Base-by-base conservation (phyloP, 768 basidiomycete genomes). In the Mycena crocata region DNA sequence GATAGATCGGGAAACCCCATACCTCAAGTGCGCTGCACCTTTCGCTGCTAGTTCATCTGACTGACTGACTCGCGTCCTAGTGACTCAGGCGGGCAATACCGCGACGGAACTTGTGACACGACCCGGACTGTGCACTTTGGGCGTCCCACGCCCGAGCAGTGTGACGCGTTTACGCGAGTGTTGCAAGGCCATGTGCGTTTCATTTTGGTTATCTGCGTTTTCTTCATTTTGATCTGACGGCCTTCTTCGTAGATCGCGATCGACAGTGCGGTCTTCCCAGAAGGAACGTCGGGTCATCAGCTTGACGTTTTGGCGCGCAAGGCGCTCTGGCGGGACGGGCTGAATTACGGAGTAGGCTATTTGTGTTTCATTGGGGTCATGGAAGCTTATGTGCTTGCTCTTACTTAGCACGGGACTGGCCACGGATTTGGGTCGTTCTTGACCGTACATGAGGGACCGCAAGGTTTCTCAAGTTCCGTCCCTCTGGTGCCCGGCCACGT, bases 151-250 rank as follows among this genome's bases (percentile, higher is more conserved):
- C 66, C 83, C n/a, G 92, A 94, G 68, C 90, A 94, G 76, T 91
- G 89, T 75, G 92, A 96, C 70, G 95, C 97, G 1, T 99, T 90
- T 79, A 99, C 98, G 32, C 86, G 95, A 49, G 98, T 99, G 45
- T 77, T 99, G 62, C 98, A 99, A 80, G 97, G 96, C 10, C 98
- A 99, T 81, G 94, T 95, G 83, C 73, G 93, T 86, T 63, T 64
- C 71, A 40, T 62, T 51, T 66, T 40, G 65, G 50, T 73, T 66
- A 30, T 67, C 63, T 57, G 45, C 42, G 42, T 50, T 67, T 73
- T 59, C 61, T 63, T 69, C 51, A 72, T 77, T 61, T 71, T 68
- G 31, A 35, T 44, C 54, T 62, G 42, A 63, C 54, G 40, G 42
- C 10, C 35, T 56, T 24, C 30, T 55, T 68, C 51, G 45, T 17